These are phyloP conservation scores for Phytophthora rubi DNA, from an alignment of 352 stramenopile genomes.

Conservation along the genomic window DNA sequence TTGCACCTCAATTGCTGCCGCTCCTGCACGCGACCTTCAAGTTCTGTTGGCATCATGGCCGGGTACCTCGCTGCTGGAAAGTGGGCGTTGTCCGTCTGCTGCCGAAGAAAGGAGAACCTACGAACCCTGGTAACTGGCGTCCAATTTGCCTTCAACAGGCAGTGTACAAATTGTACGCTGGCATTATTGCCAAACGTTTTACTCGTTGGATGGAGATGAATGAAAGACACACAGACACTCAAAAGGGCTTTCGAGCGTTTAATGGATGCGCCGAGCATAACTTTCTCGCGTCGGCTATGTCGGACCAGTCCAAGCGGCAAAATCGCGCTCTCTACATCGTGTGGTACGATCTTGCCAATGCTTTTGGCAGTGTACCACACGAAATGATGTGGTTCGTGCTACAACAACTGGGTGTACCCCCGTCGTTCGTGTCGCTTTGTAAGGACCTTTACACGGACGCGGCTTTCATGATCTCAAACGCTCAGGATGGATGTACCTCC, in stretches of 20 bases:
- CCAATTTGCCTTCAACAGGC: not conserved
- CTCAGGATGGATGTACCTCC: too few species aligned
- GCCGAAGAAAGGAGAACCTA: not conserved
- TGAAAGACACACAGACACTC: not conserved
- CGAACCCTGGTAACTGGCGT: not conserved
- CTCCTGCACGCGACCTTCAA: too few species aligned
- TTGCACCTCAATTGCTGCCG: too few species aligned
- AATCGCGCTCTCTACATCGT: not conserved
- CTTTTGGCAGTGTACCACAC: not conserved
- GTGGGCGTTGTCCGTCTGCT: too few species aligned
- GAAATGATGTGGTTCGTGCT: not conserved
- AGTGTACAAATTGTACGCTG: not conserved
- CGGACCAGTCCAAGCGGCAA: not conserved
- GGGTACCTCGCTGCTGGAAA: too few species aligned
- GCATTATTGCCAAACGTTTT: not conserved
- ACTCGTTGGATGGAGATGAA: not conserved
- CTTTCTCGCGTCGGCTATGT: not conserved
- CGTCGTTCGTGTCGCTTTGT: too few species aligned
- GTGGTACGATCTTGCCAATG: not conserved
- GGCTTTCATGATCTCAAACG: too few species aligned
- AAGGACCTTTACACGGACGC: too few species aligned
- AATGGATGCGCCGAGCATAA: not conserved
- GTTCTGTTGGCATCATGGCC: too few species aligned
- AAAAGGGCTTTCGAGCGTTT: not conserved
- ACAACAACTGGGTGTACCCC: not conserved